Percentiles rank a stretch among this genome's conserved stretches.
phyloP scores from a whole-genome alignment of 2,329 filamentous ascomycete species.

The Penicillium sp. region DNA sequence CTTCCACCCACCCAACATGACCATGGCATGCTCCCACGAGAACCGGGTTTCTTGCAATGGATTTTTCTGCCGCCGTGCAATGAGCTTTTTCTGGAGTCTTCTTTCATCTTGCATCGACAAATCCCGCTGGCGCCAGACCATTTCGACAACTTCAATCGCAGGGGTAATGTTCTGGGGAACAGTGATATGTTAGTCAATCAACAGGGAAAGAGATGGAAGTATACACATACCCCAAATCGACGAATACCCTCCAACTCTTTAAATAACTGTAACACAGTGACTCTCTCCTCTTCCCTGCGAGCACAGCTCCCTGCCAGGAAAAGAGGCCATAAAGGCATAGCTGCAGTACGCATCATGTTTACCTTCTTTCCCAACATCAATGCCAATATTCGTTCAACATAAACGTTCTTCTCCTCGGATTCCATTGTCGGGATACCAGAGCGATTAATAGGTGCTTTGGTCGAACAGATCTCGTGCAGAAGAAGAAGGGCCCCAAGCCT shows the following conservation, averaged over 20 bases:
- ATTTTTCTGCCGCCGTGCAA: not conserved
- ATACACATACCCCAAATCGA: constrained; percentile 22
- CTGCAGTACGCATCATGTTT: constrained; percentile 25
- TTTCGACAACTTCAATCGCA: constrained; percentile 27
- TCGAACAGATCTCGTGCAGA: constrained; percentile 20
- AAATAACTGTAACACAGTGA: constrained; percentile 25
- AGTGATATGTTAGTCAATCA: not conserved
- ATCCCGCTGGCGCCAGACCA: constrained; percentile 30
- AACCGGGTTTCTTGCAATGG: constrained; percentile 11
- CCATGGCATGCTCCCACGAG: constrained; percentile 28
- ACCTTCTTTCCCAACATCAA: constrained; percentile 17
- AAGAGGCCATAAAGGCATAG: constrained; percentile 27
- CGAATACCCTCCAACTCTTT: constrained; percentile 20
- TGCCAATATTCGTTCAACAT: constrained; percentile 17
- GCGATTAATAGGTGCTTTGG: constrained; percentile 1
- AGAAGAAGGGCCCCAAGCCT: constrained; percentile 23
- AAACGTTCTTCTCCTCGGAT: constrained; percentile 3
- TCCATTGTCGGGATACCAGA: not conserved
- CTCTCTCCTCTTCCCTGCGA: constrained; percentile 19
- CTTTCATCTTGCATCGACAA: constrained; percentile 21
- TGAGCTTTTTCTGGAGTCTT: constrained; percentile 4
- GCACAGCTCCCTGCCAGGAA: constrained; percentile 30
- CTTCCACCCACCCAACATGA: constrained; percentile 27
- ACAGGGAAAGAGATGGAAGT: too few relatives aligned
- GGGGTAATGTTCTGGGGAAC: constrained; percentile 24